Evolutionary conservation across 2,329 filamentous ascomycete species (phyloP), one percentile per base, ranked within the genome.

Genomic region (Diaporthe sp.): DNA sequence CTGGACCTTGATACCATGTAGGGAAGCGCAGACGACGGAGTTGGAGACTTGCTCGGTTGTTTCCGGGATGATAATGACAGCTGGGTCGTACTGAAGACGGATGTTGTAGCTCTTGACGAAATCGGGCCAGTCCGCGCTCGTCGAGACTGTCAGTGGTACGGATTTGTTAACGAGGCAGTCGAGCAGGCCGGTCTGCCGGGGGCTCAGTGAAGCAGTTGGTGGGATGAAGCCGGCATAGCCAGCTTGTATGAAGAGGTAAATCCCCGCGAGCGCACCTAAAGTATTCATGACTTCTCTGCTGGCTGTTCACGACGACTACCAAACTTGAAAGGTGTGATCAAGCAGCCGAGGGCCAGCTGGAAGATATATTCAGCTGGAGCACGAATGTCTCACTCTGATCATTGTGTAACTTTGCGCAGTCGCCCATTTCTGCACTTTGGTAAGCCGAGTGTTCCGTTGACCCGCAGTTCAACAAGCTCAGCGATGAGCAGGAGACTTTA

Each of bases 11-110:
- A 89, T 81, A 8, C 82, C 82, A 71, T 84, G 82, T 37, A 85
- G 75, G 2, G 79, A 83, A 4, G 91, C 91, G 78, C 91, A 93
- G 65, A 87, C 86, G 50, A 93, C 85, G 15, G 90, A 87, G 35
- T 83, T 86, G 1, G 89, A 85, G 2, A 92, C 87, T 71, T 92
- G 88, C 32, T 87, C 80, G 12, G 86, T 83, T 0, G 82, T 89
- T 9, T 84, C 82, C 0, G 91, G 91, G 17, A 81, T 86, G 30
- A 89, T 84, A 2, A 81, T 79, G 17, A 86, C 79, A 44, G 86
- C 87, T 71, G 89, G 84, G 73, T 90, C 90, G 80, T 87, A 90
- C 47, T 68, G 44, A 8, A 68, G 63, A 3, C 63, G 63, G 4
- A 68, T 68, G 9, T 68, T 68, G 63, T 68, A 68, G 47, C 44